Percentiles rank a stretch among this genome's conserved stretches.
Evolutionary conservation across 306 rosid genomes (phyloP).

Genomic region (Casuarina equisetifolia): DNA sequence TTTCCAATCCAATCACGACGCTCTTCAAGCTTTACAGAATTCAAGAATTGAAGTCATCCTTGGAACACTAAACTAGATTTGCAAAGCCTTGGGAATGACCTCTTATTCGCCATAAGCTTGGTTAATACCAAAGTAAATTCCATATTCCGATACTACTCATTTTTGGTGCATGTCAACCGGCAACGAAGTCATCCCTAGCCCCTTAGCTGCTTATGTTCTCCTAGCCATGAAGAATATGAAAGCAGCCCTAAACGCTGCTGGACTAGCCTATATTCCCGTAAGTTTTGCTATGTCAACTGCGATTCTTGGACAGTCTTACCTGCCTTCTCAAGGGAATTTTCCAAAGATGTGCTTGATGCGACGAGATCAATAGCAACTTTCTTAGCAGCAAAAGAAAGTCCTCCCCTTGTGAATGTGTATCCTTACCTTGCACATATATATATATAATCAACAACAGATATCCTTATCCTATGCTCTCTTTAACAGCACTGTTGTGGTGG

Average conservation of each 20-base stretch:
- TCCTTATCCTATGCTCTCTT: not conserved
- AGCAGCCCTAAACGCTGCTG: not conserved
- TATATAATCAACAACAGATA: not conserved
- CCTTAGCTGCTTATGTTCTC: not conserved
- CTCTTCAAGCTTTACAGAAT: slow-evolving; percentile 13
- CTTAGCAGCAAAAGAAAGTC: not conserved
- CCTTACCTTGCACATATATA: not conserved
- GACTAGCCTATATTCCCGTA: not conserved
- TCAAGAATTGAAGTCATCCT: slow-evolving; percentile 10
- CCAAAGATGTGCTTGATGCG: not conserved
- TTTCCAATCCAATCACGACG: not conserved
- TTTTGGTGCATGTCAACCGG: slow-evolving; percentile 17
- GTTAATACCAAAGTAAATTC: slow-evolving; percentile 2
- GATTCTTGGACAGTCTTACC: not conserved
- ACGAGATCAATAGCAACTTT: not conserved
- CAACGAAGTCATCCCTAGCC: slow-evolving; percentile 22
- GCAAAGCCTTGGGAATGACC: not conserved
- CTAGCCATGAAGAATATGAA: not conserved
- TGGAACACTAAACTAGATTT: slow-evolving; percentile 24
- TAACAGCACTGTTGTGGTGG: not conserved
- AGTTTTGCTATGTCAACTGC: not conserved
- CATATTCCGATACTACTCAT: not conserved
- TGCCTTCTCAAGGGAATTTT: not conserved
- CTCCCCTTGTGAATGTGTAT: not conserved
- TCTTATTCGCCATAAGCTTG: not conserved